These are phyloP conservation scores for Russula sp. DNA, from an alignment of 768 basidiomycete species.

Conservation along the genomic window DNA sequence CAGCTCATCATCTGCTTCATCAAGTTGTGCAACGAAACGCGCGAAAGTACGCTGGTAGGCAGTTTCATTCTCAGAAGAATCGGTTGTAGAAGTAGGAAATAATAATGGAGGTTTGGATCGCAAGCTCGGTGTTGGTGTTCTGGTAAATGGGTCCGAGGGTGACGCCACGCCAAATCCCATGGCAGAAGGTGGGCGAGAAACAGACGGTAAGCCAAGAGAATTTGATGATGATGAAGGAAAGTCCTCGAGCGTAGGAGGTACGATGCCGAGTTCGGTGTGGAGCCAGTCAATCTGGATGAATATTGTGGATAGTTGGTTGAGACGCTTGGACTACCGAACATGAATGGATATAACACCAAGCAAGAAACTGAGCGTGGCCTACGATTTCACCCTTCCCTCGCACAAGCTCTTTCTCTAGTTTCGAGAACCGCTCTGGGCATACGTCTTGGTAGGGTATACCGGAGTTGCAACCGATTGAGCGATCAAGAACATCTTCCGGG, in stretches of 20 bases:
- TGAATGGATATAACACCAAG: conserved; percentile 1
- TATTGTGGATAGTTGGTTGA: conserved; percentile 51
- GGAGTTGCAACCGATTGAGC: conserved; percentile 32
- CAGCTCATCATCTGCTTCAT: conserved; percentile 21
- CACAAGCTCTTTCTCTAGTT: conserved; percentile 76
- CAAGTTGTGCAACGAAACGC: conserved; percentile 18
- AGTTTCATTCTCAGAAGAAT: conserved; percentile 9
- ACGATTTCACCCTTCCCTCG: conserved; percentile 84
- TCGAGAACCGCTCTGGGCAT: conserved; percentile 71
- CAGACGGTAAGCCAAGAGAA: conserved; percentile 24
- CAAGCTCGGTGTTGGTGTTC: conserved; percentile 31
- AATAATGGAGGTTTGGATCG: conserved; percentile 26
- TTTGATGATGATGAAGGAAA: conserved; percentile 27
- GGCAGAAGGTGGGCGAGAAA: conserved; percentile 30
- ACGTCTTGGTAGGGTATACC: conserved; percentile 52
- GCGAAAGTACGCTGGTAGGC: conserved; percentile 20
- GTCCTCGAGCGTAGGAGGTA: conserved; percentile 50
- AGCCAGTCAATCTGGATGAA: conserved; percentile 79
- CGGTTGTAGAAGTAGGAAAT: conserved; percentile 22
- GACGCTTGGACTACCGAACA: conserved; percentile 50
- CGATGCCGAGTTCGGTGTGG: conserved; percentile 72
- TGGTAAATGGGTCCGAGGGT: conserved; percentile 16
- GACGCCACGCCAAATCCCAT: conserved; percentile 24
- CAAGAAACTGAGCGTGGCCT: conserved; percentile 27
- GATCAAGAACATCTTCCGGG: conserved; percentile 45